Percentiles rank a stretch among this genome's conserved stretches.
phyloP scores from a whole-genome alignment of 2,329 filamentous ascomycete genomes.

The Penicillium griseofulvum region DNA sequence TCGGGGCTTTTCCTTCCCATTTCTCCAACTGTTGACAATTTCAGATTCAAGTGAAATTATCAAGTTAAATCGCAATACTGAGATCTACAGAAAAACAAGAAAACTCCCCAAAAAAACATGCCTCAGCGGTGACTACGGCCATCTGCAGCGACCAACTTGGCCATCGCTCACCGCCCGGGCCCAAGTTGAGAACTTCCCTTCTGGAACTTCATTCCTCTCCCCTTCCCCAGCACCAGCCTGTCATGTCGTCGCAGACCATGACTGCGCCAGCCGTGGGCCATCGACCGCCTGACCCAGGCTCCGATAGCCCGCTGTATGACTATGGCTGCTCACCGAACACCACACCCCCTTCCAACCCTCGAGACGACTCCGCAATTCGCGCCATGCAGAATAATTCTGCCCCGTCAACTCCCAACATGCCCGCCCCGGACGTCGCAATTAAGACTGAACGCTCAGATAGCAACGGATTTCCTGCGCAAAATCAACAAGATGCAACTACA shows the following conservation, averaged over 20 bases:
- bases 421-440: conserved; percentile 30
- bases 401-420: conserved; percentile 30
- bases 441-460: conserved; percentile 33
- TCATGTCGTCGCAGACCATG: conserved; percentile 50
- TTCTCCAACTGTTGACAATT: neutral
- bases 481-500: conserved; percentile 35
- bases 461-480: conserved; percentile 21
- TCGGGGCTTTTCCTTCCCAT: conserved; percentile 1
- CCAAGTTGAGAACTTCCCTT: conserved; percentile 27
- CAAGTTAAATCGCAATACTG: neutral
- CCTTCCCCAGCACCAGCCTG: conserved; percentile 29
- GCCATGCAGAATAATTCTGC: conserved; percentile 40
- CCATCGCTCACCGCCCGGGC: conserved; percentile 26
- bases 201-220: conserved; percentile 22
- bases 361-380: conserved; percentile 41
- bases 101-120: neutral
- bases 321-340: conserved; percentile 33
- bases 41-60: neutral
- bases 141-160: conserved; percentile 24
- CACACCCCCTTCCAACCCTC: conserved; percentile 29
- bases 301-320: conserved; percentile 42
- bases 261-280: conserved; percentile 48
- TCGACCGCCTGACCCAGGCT: conserved; percentile 44
- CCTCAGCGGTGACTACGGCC: conserved; percentile 18
- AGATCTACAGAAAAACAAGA: neutral